Evolutionary conservation across 2,329 filamentous ascomycete species (phyloP).

Genomic region (Cladosporium cucumerinum): DNA sequence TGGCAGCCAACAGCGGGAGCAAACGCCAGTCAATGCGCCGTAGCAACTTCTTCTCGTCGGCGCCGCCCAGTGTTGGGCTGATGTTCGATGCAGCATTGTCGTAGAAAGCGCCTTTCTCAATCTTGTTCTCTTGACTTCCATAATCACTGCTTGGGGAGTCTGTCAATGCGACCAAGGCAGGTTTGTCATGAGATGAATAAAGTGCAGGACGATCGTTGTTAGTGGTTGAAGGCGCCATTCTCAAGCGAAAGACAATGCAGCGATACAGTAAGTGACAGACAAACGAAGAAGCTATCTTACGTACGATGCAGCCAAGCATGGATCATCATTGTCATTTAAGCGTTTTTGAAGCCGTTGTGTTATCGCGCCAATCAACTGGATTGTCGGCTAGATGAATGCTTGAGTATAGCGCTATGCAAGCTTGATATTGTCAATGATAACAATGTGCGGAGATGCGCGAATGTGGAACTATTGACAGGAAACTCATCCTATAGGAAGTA

Average conservation of each 20-base stretch:
- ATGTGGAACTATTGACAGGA: neutral
- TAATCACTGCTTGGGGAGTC: neutral
- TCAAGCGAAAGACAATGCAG: neutral
- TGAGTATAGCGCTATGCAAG: slow-evolving; percentile 1
- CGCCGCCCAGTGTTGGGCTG: slow-evolving; percentile 21
- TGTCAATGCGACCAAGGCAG: neutral
- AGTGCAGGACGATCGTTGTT: neutral
- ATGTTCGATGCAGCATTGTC: neutral
- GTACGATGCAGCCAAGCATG: neutral
- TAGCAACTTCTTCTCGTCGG: slow-evolving; percentile 46
- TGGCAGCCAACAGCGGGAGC: slow-evolving; percentile 39
- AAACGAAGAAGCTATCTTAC: neutral
- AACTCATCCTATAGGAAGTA: neutral
- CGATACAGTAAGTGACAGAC: neutral
- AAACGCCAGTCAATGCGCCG: slow-evolving; percentile 44
- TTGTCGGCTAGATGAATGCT: neutral
- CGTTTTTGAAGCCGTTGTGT: neutral
- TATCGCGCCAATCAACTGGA: neutral
- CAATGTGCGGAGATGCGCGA: neutral
- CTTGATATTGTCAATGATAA: neutral
- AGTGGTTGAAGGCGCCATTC: neutral
- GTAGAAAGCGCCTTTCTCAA: neutral
- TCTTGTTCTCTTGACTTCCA: neutral
- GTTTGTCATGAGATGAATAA: neutral
- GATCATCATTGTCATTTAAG: neutral